Evolutionary conservation across 805 yeast genomes (phyloP), one percentile per base, ranked within the genome.

Genomic region (Nakazawaea populi): DNA sequence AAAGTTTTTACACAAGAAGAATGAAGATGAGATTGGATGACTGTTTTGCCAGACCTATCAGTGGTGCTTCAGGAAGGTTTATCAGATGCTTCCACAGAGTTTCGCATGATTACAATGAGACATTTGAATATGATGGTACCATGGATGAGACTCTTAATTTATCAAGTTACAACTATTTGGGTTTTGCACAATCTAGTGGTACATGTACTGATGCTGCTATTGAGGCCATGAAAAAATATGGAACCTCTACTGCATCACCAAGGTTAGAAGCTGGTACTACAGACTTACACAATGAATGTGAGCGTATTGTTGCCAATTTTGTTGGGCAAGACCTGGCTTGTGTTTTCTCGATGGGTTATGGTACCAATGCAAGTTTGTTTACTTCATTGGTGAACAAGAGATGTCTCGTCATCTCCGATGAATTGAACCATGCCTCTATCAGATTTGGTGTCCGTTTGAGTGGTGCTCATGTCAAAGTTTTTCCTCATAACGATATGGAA

Each of bases 161-260:
- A 51, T 83, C 96, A 3, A 85, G 96, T 3, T 94, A 94, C 70
- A 94, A 94, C 68, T 94, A 94, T 67, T 76, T 94, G 54, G 99
- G 99, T 1, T 94, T 94, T 70, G 99, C 97, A 27, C 98, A 94
- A 70, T 85, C 96, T 48, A 85, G 82, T 56, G 99, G 99, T 54
- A 76, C 74, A 49, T 94, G 99, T 69, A 89, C 97, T 2, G 90
- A 85, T 54, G 76, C 76, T 47, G 86, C 97, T 7, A 72, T 87
- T 56, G 71, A 77, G 40, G 65, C 80, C 38, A 76, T 89, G 41
- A 72, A 77, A n/a, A 70, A 80, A 44, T 82, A 84, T 60, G 98
- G 98, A 48, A 74, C 89, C 41, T 77, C 90, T 8, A 76, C 85
- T 2, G 83, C 92, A 56, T 91, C 96, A 42, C 82, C 97, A 42